A percentile compares a stretch with the other conserved stretches of the same genome.
phyloP scores from a whole-genome alignment of 2,329 filamentous ascomycete species.

The Paraphaeosphaeria minitans region DNA sequence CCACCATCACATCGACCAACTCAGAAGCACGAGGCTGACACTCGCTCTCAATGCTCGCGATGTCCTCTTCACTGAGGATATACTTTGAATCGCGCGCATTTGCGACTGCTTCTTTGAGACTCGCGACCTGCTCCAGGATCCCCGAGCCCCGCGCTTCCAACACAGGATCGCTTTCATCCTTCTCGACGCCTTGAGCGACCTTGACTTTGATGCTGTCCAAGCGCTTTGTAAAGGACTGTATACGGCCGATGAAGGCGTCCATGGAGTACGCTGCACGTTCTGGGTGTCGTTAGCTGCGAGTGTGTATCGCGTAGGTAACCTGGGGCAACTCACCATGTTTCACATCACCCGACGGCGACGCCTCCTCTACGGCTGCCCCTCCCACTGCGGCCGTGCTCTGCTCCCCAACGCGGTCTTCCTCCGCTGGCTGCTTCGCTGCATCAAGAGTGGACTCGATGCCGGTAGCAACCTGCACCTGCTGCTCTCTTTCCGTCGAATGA shows the following conservation, averaged over 20 bases:
- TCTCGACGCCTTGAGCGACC: not conserved
- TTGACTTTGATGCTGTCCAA: not conserved
- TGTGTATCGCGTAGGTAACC: not conserved
- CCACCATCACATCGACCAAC: too few species aligned
- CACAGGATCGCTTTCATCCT: not conserved
- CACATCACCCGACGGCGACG: not conserved
- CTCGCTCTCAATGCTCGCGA: not conserved
- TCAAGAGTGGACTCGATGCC: not conserved
- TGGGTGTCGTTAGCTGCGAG: not conserved
- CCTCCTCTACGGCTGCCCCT: not conserved
- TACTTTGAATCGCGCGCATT: not conserved
- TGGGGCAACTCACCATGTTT: not conserved
- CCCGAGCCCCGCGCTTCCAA: not conserved
- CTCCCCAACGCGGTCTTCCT: not conserved
- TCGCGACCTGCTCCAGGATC: not conserved
- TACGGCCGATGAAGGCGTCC: not conserved
- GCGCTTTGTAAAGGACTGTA: not conserved
- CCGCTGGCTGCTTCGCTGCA: not conserved
- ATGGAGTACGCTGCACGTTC: not conserved
- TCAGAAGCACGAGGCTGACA: too few species aligned
- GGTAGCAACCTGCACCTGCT: not conserved
- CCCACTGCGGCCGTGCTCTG: not conserved
- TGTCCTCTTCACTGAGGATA: not conserved
- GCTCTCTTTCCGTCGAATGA: not conserved
- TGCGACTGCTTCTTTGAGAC: not conserved